Evolutionary conservation across 2,329 filamentous ascomycete genomes (phyloP).

Genomic region (Alternaria dauci): DNA sequence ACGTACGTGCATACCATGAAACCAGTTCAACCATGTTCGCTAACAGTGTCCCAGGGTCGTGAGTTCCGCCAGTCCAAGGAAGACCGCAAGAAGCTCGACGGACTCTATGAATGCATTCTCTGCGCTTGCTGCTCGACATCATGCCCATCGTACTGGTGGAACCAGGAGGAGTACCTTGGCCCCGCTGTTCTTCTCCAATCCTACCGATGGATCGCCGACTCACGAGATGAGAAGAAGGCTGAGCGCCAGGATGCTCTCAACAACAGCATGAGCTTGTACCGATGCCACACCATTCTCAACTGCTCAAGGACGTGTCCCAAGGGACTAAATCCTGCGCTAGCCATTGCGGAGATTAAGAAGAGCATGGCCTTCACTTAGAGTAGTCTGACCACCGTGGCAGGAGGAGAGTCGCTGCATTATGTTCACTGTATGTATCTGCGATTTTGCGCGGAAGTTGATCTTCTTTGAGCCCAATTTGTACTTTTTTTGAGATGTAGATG

Average conservation of each 20-base stretch:
- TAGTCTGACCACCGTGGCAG: not conserved
- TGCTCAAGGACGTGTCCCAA: constrained; percentile 98
- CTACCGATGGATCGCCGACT: constrained; percentile 96
- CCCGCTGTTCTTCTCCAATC: constrained; percentile 96
- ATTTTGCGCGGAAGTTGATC: constrained; percentile 5
- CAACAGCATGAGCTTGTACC: constrained; percentile 98
- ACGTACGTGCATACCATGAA: constrained; percentile 67
- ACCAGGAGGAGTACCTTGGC: constrained; percentile 97
- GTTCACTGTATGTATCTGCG: constrained; percentile 19
- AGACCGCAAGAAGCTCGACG: constrained; percentile 95
- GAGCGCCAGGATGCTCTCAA: constrained; percentile 91
- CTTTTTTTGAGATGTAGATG: constrained; percentile 18
- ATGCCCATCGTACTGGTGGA: constrained; percentile 99
- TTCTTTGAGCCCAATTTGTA: constrained; percentile 16
- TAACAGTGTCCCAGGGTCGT: constrained; percentile 70
- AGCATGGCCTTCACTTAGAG: constrained; percentile 72
- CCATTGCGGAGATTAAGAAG: constrained; percentile 99
- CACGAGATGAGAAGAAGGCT: constrained; percentile 86
- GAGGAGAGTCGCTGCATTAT: not conserved
- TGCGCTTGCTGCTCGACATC: constrained; percentile 99
- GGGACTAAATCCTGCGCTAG: constrained; percentile 93
- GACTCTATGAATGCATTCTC: constrained; percentile 98
- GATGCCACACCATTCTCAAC: constrained; percentile 99
- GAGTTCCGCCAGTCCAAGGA: constrained; percentile 91
- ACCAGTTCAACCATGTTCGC: not conserved